phyloP scores from a whole-genome alignment of 2,329 filamentous ascomycete genomes.

The Arthroderma uncinatum region DNA sequence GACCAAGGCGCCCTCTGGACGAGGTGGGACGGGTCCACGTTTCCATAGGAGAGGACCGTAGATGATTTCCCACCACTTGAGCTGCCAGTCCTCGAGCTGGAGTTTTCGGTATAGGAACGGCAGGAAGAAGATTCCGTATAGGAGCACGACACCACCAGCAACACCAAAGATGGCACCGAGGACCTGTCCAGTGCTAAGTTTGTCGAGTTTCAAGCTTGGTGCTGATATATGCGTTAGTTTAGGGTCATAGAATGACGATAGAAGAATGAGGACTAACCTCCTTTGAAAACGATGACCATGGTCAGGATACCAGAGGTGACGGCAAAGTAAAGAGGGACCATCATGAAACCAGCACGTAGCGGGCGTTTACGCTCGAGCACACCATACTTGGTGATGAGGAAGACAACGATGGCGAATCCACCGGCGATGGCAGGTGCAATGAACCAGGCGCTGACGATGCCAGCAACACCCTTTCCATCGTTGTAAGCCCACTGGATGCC shows the following conservation, averaged over 20 bases:
- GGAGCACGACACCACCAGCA: slow-evolving; percentile 23
- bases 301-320: slow-evolving; percentile 40
- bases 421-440: slow-evolving; percentile 41
- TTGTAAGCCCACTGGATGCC: slow-evolving; percentile 35
- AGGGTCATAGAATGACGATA: background rate
- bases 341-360: slow-evolving; percentile 40
- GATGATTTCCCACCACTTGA: slow-evolving; percentile 26
- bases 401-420: slow-evolving; percentile 40
- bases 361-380: slow-evolving; percentile 42
- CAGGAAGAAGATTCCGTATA: slow-evolving; percentile 28
- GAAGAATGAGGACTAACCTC: slow-evolving; percentile 31
- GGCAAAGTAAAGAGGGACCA: slow-evolving; percentile 41
- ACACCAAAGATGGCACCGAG: slow-evolving; percentile 25
- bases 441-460: slow-evolving; percentile 39
- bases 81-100: slow-evolving; percentile 24
- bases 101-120: slow-evolving; percentile 29
- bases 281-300: slow-evolving; percentile 45
- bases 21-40: slow-evolving; percentile 32
- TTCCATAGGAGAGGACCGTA: slow-evolving; percentile 33
- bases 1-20: slow-evolving; percentile 24
- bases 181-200: slow-evolving; percentile 22
- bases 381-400: slow-evolving; percentile 39
- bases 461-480: slow-evolving; percentile 34
- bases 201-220: slow-evolving; percentile 19
- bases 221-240: background rate